Conservation (phyloP, 345 rosid genomes). For the Streptanthus diversifolius region DNA sequence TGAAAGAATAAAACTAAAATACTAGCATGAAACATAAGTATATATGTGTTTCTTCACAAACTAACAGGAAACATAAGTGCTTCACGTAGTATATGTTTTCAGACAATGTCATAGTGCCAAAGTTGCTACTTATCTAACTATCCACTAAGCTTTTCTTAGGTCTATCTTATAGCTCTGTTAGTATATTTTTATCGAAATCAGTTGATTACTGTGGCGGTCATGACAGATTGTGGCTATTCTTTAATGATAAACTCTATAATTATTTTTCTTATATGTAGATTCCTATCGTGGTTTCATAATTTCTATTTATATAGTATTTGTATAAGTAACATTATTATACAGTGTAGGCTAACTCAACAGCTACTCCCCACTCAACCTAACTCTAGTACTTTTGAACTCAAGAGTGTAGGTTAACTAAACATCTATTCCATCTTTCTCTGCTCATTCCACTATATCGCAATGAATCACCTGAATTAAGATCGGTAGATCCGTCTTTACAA, state of each 20-base stretch:
- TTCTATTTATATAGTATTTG: not conserved
- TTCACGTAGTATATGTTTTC: not conserved
- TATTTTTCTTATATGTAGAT: not conserved
- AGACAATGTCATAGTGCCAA: slow-evolving; percentile 16
- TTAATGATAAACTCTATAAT: slow-evolving; percentile 11
- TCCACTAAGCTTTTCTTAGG: slow-evolving; percentile 20
- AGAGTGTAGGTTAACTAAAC: slow-evolving; percentile 23
- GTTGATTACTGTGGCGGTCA: slow-evolving; percentile 21
- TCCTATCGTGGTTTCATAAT: slow-evolving; percentile 13
- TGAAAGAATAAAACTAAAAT: too few relatives aligned
- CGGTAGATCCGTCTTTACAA: too few relatives aligned
- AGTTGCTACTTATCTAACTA: slow-evolving; percentile 30
- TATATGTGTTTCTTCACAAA: too few relatives aligned
- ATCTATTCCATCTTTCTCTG: slow-evolving; percentile 7
- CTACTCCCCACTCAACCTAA: too few relatives aligned
- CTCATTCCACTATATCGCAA: too few relatives aligned
- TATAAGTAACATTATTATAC: not conserved
- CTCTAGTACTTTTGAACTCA: slow-evolving; percentile 15
- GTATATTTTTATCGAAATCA: not conserved
- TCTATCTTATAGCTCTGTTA: slow-evolving; percentile 3
- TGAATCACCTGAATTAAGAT: too few relatives aligned
- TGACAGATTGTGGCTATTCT: slow-evolving; percentile 15
- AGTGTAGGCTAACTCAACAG: too few relatives aligned
- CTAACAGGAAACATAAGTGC: too few relatives aligned
- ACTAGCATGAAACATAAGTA: too few relatives aligned